Percentiles rank a stretch among this genome's conserved stretches.
Conservation (phyloP, 441 rosid species). For the Melastoma candidum region DNA sequence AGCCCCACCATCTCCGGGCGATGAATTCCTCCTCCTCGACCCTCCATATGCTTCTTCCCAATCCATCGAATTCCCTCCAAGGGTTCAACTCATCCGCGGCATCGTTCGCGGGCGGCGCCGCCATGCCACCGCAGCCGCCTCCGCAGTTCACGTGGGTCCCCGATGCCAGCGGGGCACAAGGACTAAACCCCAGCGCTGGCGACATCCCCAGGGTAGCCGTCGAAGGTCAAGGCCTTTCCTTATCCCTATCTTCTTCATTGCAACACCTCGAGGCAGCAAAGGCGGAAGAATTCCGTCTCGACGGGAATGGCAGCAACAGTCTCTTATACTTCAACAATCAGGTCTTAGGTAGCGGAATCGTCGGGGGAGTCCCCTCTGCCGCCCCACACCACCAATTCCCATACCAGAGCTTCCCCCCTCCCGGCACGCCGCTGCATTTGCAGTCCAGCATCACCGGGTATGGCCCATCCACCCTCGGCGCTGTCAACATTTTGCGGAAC, state of each 20-base stretch:
- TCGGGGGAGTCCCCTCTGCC: no score
- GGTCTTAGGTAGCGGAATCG: neutral
- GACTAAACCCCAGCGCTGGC: neutral
- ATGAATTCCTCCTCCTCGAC: neutral
- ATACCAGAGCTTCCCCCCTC: neutral
- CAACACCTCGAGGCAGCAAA: constrained; percentile 1
- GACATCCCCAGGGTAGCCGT: neutral
- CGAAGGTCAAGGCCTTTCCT: constrained; percentile 4
- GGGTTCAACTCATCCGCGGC: neutral
- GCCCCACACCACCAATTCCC: neutral
- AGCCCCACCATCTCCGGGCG: neutral
- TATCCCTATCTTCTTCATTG: neutral
- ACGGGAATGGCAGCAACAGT: neutral
- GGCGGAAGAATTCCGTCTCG: neutral
- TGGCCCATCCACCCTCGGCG: neutral
- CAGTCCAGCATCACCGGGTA: neutral
- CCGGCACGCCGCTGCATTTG: no score
- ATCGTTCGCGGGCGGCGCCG: no score
- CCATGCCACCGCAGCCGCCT: no score
- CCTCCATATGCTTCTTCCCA: constrained; percentile 2
- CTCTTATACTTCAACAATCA: neutral
- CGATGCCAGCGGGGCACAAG: neutral
- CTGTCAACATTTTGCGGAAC: constrained; percentile 7
- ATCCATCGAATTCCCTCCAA: constrained; percentile 3
- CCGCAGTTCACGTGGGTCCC: neutral